Percentiles rank a stretch among this genome's conserved stretches.
These are phyloP conservation scores for Stellera chamaejasme DNA, from an alignment of 345 rosid species.

Conservation along the genomic window DNA sequence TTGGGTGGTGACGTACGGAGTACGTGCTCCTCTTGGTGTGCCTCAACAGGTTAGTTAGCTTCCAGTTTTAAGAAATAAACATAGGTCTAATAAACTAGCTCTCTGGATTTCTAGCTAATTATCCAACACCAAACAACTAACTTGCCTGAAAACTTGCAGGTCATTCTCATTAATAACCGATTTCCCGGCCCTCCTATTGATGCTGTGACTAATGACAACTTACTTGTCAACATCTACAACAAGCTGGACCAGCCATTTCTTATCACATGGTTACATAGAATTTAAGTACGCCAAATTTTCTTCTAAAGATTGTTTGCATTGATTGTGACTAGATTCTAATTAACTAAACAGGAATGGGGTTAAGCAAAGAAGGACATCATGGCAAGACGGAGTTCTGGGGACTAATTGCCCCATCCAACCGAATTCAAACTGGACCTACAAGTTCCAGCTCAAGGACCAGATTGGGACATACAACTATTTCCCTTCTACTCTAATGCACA, in stretches of 20 bases:
- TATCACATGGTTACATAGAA: constrained; percentile 47
- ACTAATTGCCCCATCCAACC: constrained; percentile 83
- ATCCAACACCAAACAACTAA: no score
- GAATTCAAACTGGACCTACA: constrained; percentile 67
- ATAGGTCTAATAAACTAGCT: no score
- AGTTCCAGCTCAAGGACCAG: constrained; percentile 77
- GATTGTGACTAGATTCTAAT: neutral
- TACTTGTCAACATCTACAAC: constrained; percentile 60
- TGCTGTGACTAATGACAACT: constrained; percentile 68
- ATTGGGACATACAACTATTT: constrained; percentile 66
- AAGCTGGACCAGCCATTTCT: constrained; percentile 71
- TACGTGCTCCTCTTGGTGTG: constrained; percentile 9
- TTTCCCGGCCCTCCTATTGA: constrained; percentile 87
- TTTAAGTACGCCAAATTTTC: no score
- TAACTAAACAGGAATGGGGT: constrained; percentile 54
- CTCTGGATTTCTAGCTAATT: no score
- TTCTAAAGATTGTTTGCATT: no score
- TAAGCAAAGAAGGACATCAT: constrained; percentile 53
- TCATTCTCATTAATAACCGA: constrained; percentile 66
- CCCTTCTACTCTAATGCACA: constrained; percentile 58
- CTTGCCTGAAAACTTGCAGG: constrained; percentile 27
- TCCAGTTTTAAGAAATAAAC: no score
- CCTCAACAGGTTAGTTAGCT: constrained; percentile 7
- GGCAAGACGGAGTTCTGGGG: constrained; percentile 92
- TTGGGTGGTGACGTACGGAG: constrained; percentile 9